These are phyloP conservation scores for Tricholoma sp. DNA, from an alignment of 768 basidiomycete species.

Conservation along the genomic window DNA sequence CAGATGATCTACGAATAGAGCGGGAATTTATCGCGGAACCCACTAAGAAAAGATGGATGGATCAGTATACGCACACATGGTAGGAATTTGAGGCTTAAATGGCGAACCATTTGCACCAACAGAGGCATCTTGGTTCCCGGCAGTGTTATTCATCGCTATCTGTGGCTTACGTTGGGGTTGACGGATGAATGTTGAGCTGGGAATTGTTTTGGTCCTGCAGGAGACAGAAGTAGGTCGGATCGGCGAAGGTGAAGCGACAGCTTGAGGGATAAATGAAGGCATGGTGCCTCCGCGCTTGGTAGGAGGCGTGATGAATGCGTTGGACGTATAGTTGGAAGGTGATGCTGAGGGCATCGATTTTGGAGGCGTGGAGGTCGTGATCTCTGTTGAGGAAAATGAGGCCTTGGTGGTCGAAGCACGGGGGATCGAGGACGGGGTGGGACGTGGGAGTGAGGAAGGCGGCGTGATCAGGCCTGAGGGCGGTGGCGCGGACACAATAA, in stretches of 20 bases:
- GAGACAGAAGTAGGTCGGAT: slow-evolving; percentile 21
- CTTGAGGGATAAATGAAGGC: slow-evolving; percentile 62
- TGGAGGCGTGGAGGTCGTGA: slow-evolving; percentile 29
- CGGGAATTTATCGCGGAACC: slow-evolving; percentile 30
- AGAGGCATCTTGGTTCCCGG: slow-evolving; percentile 19
- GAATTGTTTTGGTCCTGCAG: slow-evolving; percentile 27
- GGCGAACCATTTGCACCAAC: slow-evolving; percentile 51
- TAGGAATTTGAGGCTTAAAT: slow-evolving; percentile 45
- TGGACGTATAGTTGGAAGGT: slow-evolving; percentile 24
- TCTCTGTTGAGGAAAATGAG: slow-evolving; percentile 24
- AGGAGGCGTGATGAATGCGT: slow-evolving; percentile 45
- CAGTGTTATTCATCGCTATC: slow-evolving; percentile 20
- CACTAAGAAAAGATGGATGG: slow-evolving; percentile 30
- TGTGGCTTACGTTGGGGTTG: slow-evolving; percentile 38
- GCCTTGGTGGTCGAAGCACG: slow-evolving; percentile 30
- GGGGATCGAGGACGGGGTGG: slow-evolving; percentile 48
- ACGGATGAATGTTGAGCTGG: slow-evolving; percentile 38
- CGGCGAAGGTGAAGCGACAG: slow-evolving; percentile 42
- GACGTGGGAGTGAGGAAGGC: slow-evolving; percentile 28
- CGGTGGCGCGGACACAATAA: slow-evolving; percentile 10
- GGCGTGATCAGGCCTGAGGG: slow-evolving; percentile 17
- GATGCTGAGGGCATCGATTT: slow-evolving; percentile 17
- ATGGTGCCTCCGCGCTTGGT: slow-evolving; percentile 42
- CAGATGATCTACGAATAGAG: slow-evolving; percentile 37
- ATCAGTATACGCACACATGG: slow-evolving; percentile 59